A percentile compares a stretch with the other conserved stretches of the same genome.
Conservation (phyloP, 2,329 filamentous ascomycete species). For the Monosporascus sp. region DNA sequence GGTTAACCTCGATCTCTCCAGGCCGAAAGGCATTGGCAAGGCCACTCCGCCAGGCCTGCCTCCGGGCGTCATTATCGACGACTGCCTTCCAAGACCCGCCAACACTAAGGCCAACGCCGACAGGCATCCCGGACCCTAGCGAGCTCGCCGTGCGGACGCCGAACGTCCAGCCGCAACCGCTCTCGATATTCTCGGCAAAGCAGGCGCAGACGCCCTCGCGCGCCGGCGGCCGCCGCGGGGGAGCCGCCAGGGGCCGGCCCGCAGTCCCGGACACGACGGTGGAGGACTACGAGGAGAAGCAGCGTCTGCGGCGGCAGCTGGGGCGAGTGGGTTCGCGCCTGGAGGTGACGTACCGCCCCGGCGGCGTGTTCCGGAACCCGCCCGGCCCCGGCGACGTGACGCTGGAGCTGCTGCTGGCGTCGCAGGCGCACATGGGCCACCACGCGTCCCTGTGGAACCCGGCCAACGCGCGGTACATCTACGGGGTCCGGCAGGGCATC, state of each 20-base stretch:
- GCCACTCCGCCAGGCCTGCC: conserved; percentile 32
- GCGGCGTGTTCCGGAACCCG: conserved; percentile 64
- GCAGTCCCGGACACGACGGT: conserved; percentile 27
- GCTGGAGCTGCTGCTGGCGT: conserved; percentile 83
- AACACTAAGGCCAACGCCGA: conserved; percentile 18
- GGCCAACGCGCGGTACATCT: conserved; percentile 88
- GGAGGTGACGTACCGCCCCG: conserved; percentile 57
- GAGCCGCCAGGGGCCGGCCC: conserved; percentile 1
- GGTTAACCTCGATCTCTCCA: conserved; percentile 19
- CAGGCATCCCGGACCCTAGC: conserved; percentile 16
- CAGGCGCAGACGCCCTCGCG: conserved; percentile 9
- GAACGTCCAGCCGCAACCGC: conserved; percentile 12
- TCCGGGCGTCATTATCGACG: conserved; percentile 34
- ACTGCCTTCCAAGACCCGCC: background rate
- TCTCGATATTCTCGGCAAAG: conserved; percentile 21
- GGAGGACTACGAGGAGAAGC: conserved; percentile 30
- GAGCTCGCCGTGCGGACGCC: conserved; percentile 13
- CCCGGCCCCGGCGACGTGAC: conserved; percentile 76
- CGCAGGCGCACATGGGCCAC: conserved; percentile 86
- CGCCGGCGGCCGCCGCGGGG: background rate
- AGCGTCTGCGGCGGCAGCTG: conserved; percentile 41
- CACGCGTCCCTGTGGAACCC: conserved; percentile 91
- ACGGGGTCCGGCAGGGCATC: conserved; percentile 78
- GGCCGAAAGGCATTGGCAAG: conserved; percentile 49
- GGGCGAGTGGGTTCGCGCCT: conserved; percentile 43